Evolutionary conservation across 1,139 yeast genomes (phyloP), one percentile per base, ranked within the genome.

Genomic region (Arxiozyma bovina): DNA sequence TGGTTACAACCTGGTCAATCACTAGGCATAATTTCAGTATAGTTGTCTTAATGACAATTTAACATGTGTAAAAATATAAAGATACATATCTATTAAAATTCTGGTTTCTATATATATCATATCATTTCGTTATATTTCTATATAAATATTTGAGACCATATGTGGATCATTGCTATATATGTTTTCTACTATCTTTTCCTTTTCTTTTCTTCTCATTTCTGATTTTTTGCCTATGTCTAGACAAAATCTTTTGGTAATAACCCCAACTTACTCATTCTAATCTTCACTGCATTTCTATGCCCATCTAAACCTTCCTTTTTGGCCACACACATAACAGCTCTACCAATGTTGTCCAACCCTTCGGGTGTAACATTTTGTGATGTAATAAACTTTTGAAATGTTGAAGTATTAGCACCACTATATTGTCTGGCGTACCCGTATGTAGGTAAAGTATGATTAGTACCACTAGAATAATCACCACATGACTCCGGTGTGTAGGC

Each of bases 351-450:
- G 69, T 81, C 76, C 63, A 93, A 77, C 22, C 99, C 99, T 68
- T 85, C 80, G 57, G 86, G 82, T 2, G 90, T 85, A 22, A 93
- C 87, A 66, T 86, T 89, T 74, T 93, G 99, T 21, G 96, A 81
- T 20, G 99, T 93, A 63, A 93, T 87, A 74, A 87, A 90, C 73
- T 94, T 93, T 73, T 88, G 95, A 82, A 89, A 93, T 0, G 97
- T 90, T 51, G 91, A 85, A 40, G 98, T 91, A 74, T 93, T 93
- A 57, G 91, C 98, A 55, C 99, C 99, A 60, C 96, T 86, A 74
- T 93, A 93, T 79, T 89, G 95, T 74, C 90, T 85, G 50, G 99
- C 98, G 68, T 93, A 93, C 52, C 99, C 99, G 70, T 93, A 93
- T 0, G 99, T 93, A 57, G 99, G 99, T 65, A 93, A 78, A 0